Conservation (phyloP, 768 basidiomycete genomes). For the Clitopilus hobsonii region DNA sequence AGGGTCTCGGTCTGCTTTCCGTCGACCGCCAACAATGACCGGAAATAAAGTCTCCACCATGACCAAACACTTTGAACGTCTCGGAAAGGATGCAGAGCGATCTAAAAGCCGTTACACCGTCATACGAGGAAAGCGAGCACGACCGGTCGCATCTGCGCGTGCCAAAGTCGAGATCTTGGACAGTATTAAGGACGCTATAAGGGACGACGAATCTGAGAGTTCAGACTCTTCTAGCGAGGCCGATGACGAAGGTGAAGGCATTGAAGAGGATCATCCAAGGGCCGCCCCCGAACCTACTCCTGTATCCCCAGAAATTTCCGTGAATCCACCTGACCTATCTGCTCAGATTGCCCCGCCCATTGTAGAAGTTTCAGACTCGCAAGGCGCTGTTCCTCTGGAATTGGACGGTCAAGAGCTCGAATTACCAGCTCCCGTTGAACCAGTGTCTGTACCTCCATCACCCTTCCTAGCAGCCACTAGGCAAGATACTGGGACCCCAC, state of each 20-base stretch:
- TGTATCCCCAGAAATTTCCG: slow-evolving; percentile 6
- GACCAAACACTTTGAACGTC: slow-evolving; percentile 85
- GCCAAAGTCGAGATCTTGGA: slow-evolving; percentile 87
- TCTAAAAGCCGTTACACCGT: slow-evolving; percentile 79
- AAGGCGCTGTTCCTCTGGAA: slow-evolving; percentile 2
- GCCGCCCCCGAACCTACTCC: slow-evolving; percentile 21
- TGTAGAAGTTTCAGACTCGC: slow-evolving; percentile 8
- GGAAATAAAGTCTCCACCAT: slow-evolving; percentile 82
- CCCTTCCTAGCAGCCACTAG: slow-evolving; percentile 43
- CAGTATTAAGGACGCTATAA: slow-evolving; percentile 87
- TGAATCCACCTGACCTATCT: slow-evolving; percentile 10
- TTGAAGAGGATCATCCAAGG: slow-evolving; percentile 34
- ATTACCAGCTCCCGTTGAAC: slow-evolving; percentile 20
- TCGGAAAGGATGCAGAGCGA: slow-evolving; percentile 69
- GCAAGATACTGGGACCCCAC: slow-evolving; percentile 38
- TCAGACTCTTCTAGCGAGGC: slow-evolving; percentile 61
- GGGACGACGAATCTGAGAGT: slow-evolving; percentile 76
- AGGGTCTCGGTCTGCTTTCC: slow-evolving; percentile 46
- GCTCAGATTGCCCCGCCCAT: slow-evolving; percentile 20
- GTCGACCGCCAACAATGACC: slow-evolving; percentile 41
- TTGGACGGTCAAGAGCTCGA: slow-evolving; percentile 12
- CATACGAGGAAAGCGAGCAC: slow-evolving; percentile 79
- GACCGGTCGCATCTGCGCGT: slow-evolving; percentile 85
- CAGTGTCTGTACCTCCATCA: slow-evolving; percentile 49
- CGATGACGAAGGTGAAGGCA: slow-evolving; percentile 50